Evolutionary conservation across 345 rosid genomes (phyloP), one percentile per base, ranked within the genome.

Genomic region (Zanthoxylum bungeanum): DNA sequence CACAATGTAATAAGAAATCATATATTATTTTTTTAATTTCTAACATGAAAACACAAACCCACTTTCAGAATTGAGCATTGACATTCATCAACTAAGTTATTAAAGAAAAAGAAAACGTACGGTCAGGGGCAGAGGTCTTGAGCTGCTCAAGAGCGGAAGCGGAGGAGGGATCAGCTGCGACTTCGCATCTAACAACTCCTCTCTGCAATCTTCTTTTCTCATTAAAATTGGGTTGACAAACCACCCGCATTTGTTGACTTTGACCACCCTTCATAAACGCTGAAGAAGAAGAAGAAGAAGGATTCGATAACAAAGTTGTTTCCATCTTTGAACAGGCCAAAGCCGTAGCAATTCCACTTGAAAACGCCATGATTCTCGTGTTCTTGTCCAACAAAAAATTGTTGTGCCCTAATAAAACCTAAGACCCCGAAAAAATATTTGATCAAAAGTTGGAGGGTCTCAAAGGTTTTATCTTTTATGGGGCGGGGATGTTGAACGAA

Each of bases 121-220:
- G 71, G 68, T 87, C 91, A 66, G 85, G 77, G 31, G 91, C 94
- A 71, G 89, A 81, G 51, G 85, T 76, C 78, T 87, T 89, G 76
- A 89, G 91, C 64, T 78, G 94, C 67, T 87, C 88, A 5, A 89
- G 91, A 58, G 91, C 94, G 6, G 90, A 84, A 77, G 76, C 39
- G 69, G 75, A 75, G 73, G 90, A 77, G 21, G 78, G 82, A 51
- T 81, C 80, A 19, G 73, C n/a, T 44, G 81, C 66, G 60, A 77
- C 80, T 51, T 81, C 86, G 44, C 86, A 84, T 74, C 84, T 78
- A 12, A 84, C 80, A 17, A 84, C 79, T 66, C 74, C 73, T 47
- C 60, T 31, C 28, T 50, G 78, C 76, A 75, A 33, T n/a, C 22
- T 21, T 34, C 77, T n/a, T n/a, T n/a, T 74, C 46, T 81, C 76